phyloP scores from a whole-genome alignment of 2,329 filamentous ascomycete genomes.

The Rutstroemia sp. region DNA sequence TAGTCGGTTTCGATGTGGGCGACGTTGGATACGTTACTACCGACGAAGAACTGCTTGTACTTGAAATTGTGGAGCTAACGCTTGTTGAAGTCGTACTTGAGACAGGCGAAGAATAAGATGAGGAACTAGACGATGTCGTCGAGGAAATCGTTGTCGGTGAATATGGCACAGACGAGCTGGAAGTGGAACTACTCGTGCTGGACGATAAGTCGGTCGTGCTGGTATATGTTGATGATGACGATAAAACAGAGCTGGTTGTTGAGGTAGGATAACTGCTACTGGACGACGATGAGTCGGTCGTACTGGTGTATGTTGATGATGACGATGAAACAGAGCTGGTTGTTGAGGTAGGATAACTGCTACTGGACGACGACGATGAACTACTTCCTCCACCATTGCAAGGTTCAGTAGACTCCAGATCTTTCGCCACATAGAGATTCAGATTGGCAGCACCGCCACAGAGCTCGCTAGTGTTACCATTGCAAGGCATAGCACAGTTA shows the following conservation, averaged over 20 bases:
- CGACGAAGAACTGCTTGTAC: not conserved
- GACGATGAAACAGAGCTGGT: not conserved
- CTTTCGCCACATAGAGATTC: conserved; percentile 37
- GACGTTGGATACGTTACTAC: not conserved
- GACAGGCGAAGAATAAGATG: not conserved
- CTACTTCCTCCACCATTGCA: conserved; percentile 28
- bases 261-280: too few relatives aligned
- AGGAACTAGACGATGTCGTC: conserved; percentile 1
- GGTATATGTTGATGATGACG: not conserved
- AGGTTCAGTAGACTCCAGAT: conserved; percentile 43
- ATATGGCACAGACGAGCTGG: not conserved
- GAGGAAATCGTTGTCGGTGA: not conserved
- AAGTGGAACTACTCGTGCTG: not conserved
- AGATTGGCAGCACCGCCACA: conserved; percentile 32
- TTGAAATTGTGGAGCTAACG: not conserved
- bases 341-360: conserved; percentile 1
- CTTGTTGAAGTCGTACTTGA: not conserved
- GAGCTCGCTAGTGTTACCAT: conserved; percentile 27
- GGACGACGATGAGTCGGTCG: not conserved
- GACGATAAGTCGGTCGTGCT: not conserved
- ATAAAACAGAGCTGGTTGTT: not conserved
- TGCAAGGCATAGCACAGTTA: conserved; percentile 22
- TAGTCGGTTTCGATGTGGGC: not conserved
- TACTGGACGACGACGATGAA: conserved; percentile 1
- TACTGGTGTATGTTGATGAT: not conserved